A percentile compares a stretch with the other conserved stretches of the same genome.
These are phyloP conservation scores for Cytospora piceae DNA, from an alignment of 2,329 filamentous ascomycete species.

Conservation along the genomic window DNA sequence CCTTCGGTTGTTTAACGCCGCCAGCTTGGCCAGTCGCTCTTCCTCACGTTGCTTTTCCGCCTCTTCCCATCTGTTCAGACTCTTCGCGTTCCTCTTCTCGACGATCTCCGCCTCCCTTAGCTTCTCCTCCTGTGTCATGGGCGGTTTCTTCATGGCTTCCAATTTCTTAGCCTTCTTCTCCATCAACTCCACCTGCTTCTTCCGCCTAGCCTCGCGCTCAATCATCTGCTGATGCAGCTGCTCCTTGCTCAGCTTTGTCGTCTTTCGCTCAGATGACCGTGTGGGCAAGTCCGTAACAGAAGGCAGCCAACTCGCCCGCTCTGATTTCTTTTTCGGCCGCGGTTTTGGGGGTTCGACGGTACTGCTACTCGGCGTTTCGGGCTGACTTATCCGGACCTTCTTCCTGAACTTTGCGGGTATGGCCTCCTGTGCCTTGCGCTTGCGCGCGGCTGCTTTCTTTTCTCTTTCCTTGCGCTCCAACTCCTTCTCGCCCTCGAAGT, in stretches of 20 bases:
- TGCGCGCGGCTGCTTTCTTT: slow-evolving; percentile 68
- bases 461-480: slow-evolving; percentile 76
- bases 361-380: slow-evolving; percentile 45
- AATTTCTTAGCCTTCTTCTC: slow-evolving; percentile 70
- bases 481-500: slow-evolving; percentile 86
- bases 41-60: slow-evolving; percentile 88
- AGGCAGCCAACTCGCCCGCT: slow-evolving; percentile 62
- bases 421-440: slow-evolving; percentile 78
- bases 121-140: slow-evolving; percentile 85
- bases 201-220: slow-evolving; percentile 70
- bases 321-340: slow-evolving; percentile 63
- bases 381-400: slow-evolving; percentile 72
- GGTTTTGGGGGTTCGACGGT: slow-evolving; percentile 45
- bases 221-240: slow-evolving; percentile 72
- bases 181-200: slow-evolving; percentile 71
- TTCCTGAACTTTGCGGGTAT: slow-evolving; percentile 74
- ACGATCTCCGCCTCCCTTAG: slow-evolving; percentile 80
- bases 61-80: slow-evolving; percentile 90
- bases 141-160: slow-evolving; percentile 74
- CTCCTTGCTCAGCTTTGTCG: slow-evolving; percentile 63
- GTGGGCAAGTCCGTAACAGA: slow-evolving; percentile 58
- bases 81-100: slow-evolving; percentile 87
- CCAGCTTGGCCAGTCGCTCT: slow-evolving; percentile 79
- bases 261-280: slow-evolving; percentile 60
- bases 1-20: slow-evolving; percentile 83